A percentile compares a stretch with the other conserved stretches of the same genome.
phyloP scores from a whole-genome alignment of 371 early-diverging fungal genomes.

The Circinella umbellata region DNA sequence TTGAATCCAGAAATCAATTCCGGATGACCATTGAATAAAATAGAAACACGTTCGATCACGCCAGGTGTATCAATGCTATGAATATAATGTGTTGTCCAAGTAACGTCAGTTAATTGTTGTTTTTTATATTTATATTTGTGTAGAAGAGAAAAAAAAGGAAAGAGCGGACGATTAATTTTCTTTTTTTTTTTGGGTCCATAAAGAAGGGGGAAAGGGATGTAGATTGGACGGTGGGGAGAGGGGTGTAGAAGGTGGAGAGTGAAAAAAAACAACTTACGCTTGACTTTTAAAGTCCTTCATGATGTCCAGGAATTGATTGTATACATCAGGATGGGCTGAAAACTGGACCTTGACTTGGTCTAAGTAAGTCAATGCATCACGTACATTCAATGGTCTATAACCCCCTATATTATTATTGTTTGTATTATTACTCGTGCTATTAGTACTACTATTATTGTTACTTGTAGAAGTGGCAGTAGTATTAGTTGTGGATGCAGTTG shows the following conservation, averaged over 20 bases:
- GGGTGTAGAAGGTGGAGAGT: neutral
- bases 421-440: neutral
- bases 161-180: neutral
- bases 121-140: no score
- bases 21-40: slow-evolving; percentile 93
- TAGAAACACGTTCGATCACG: slow-evolving; percentile 97
- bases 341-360: slow-evolving; percentile 98
- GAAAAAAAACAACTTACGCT: slow-evolving; percentile 58
- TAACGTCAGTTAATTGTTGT: no score
- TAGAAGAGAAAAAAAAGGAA: no score
- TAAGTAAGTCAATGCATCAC: slow-evolving; percentile 97
- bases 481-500: neutral
- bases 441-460: neutral
- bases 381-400: slow-evolving; percentile 63
- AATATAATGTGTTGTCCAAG: neutral
- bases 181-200: neutral
- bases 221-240: neutral
- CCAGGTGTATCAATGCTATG: slow-evolving; percentile 95
- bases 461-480: neutral
- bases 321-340: slow-evolving; percentile 91
- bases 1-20: slow-evolving; percentile 97
- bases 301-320: slow-evolving; percentile 97
- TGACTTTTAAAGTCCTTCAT: slow-evolving; percentile 99
- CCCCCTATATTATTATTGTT: slow-evolving; percentile 5
- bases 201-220: neutral